These are phyloP conservation scores for Mycena pura DNA, from an alignment of 768 basidiomycete genomes.

Conservation along the genomic window DNA sequence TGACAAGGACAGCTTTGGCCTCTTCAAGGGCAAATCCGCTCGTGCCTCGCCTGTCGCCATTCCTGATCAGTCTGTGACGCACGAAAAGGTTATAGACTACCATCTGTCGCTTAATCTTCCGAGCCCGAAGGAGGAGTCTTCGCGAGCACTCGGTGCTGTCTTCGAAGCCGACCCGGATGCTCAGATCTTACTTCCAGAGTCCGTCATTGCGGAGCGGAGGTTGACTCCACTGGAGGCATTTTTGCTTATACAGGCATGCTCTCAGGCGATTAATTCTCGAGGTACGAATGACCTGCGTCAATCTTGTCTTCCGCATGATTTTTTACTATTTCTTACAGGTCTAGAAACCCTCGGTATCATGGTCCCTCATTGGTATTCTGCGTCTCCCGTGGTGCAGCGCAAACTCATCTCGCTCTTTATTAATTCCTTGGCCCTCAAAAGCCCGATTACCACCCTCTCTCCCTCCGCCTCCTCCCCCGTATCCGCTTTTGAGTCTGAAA, in stretches of 20 bases:
- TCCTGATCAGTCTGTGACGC: constrained; percentile 16
- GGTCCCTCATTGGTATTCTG: constrained; percentile 85
- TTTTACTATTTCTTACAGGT: constrained; percentile 49
- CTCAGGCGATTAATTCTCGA: constrained; percentile 66
- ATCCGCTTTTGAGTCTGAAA: constrained; percentile 67
- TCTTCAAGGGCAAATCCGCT: constrained; percentile 60
- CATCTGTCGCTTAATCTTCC: constrained; percentile 72
- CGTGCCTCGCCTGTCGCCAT: constrained; percentile 40
- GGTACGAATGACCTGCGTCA: constrained; percentile 50
- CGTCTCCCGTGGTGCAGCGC: constrained; percentile 72
- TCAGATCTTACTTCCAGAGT: constrained; percentile 54
- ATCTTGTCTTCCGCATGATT: constrained; percentile 7
- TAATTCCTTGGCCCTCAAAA: constrained; percentile 61
- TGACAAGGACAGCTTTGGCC: constrained; percentile 53
- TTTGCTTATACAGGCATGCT: constrained; percentile 68
- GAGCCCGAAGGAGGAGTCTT: constrained; percentile 53
- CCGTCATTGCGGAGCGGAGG: constrained; percentile 60
- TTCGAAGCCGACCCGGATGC: constrained; percentile 67
- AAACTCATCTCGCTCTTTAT: constrained; percentile 76
- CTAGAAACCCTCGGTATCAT: constrained; percentile 83
- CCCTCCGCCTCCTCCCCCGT: constrained; percentile 53
- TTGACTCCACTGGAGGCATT: constrained; percentile 70
- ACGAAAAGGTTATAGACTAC: constrained; percentile 41
- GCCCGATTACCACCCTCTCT: constrained; percentile 55
- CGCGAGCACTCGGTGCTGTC: constrained; percentile 58